A percentile compares a stretch with the other conserved stretches of the same genome.
phyloP scores from a whole-genome alignment of 2,329 filamentous ascomycete genomes.

The Sodiomyces alkalinus region DNA sequence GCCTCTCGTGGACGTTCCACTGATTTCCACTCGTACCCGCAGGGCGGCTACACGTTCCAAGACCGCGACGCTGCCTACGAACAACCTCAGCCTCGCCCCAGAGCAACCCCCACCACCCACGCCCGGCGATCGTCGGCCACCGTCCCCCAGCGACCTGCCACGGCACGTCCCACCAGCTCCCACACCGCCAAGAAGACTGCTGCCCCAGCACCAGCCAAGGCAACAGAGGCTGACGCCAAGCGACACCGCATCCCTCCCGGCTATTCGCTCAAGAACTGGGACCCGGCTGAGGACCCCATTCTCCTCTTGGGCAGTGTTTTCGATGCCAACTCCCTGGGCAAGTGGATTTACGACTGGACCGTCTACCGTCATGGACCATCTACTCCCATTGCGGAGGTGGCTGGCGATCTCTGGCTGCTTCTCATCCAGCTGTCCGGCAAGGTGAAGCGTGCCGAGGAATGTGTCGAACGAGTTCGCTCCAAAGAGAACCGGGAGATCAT shows the following conservation, averaged over 20 bases:
- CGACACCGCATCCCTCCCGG: slow-evolving; percentile 67
- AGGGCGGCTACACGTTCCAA: slow-evolving; percentile 27
- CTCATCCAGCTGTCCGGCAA: slow-evolving; percentile 90
- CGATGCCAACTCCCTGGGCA: slow-evolving; percentile 91
- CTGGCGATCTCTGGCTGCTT: slow-evolving; percentile 88
- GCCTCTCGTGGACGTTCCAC: slow-evolving; percentile 38
- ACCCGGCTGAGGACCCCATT: slow-evolving; percentile 85
- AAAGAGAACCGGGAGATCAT: slow-evolving; percentile 65
- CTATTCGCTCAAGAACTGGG: slow-evolving; percentile 97
- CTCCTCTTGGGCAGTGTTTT: slow-evolving; percentile 91
- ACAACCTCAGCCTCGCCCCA: slow-evolving; percentile 25
- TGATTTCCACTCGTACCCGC: slow-evolving; percentile 42
- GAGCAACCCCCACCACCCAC: slow-evolving; percentile 25
- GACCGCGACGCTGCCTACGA: slow-evolving; percentile 22
- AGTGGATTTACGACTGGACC: slow-evolving; percentile 99
- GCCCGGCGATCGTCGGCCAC: slow-evolving; percentile 32
- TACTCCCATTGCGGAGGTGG: slow-evolving; percentile 76
- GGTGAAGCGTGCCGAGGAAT: slow-evolving; percentile 79
- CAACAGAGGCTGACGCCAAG: slow-evolving; percentile 44
- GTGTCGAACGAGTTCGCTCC: slow-evolving; percentile 54
- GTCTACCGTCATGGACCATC: slow-evolving; percentile 74
- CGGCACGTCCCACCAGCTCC: slow-evolving; percentile 29
- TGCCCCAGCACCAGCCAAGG: slow-evolving; percentile 24
- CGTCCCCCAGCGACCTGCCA: slow-evolving; percentile 35
- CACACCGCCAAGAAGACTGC: slow-evolving; percentile 22